Base-by-base conservation (phyloP, 768 basidiomycete species). In the Melanogaster broomeanus region DNA sequence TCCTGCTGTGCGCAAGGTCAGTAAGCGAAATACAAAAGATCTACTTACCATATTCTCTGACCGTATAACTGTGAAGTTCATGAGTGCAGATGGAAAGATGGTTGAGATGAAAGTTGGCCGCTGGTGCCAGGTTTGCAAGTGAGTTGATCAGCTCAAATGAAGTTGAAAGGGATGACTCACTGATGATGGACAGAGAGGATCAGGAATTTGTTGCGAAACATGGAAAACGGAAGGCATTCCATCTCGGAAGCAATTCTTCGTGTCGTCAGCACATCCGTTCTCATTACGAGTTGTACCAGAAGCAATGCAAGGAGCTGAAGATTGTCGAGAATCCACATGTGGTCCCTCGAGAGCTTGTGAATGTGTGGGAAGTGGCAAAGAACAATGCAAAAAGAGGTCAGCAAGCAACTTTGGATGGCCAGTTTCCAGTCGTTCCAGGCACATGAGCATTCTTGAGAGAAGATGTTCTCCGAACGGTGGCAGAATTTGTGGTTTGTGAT, bases 371-470 rank as follows among this genome's bases (percentile, higher is more conserved):
- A 18, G 27, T 9, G 16, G 18, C 25, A 28, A 45, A 39, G 22
- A 51, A 16, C 4, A 31, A 24, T 6, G 25, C 31, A 15, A 22
- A 9, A 28, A 28, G 27, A 28, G 27, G 27, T 28, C 27, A 28
- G 27, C 27, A 28, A 28, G 27, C 27, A 28, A 28, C 27, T 43
- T 22, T 4, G n/a, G n/a, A n/a, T n/a, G n/a, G n/a, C n/a, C n/a
- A n/a, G n/a, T n/a, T n/a, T n/a, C n/a, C 27, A 28, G 27, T 15
- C 24, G 22, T 21, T 6, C 15, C 39, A 10, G 12, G 50, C 27
- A 28, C 27, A 28, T 28, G 27, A 28, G 27, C 45, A 28, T 62
- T 60, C 38, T 49, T 59, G 16, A 42, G 48, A 13, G 53, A 58
- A 9, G 45, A 37, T 12, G 25, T 61, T 28, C 27, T 28, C 27